Base-by-base conservation (phyloP, 139 green algal species). In the Protoeuglena noctilucae region DNA sequence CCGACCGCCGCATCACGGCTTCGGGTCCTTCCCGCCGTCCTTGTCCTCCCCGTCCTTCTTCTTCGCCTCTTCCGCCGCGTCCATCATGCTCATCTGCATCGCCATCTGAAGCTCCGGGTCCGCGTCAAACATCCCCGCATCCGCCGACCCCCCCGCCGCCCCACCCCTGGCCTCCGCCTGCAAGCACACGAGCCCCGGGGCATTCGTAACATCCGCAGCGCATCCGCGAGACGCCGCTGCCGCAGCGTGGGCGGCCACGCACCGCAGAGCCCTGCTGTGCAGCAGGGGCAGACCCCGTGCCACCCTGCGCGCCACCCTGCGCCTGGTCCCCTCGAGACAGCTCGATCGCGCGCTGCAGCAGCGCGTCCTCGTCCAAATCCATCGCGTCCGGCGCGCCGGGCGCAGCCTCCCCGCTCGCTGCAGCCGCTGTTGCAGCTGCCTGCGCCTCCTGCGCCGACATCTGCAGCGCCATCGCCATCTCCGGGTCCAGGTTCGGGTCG, bases 401-500 rank as follows among this genome's bases (percentile, higher is more conserved):
- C 0, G n/a, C 22, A 21, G 54, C 65, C 5, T 41, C 48, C 26
- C 56, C 58, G 3, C 51, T 56, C 3, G 70, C 59, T 1, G 39
- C 65, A 28, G 68, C 67, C 3, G 47, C 56, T 39, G 25, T 53
- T 40, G 28, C 40, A 34, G 28, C 25, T 19, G 39, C 3, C 25
- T n/a, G 74, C 73, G 98, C 91, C 75, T 98, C 91, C 63, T 98
- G 88, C 58, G 97, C 74, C 1, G 89, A 97, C 26, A 98, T 87
- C 2, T 82, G 78, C 55, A 84, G 64, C 40, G 16, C 14, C 4
- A 94, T 58, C 28, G 84, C 84, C 40, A 99, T 84, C 66, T 98
- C 92, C 2, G 92, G 91, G 64, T 99, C 92, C 56, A 98, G 65
- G 64, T 83, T 96, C 22, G 89, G 86, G 72, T 99, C 89, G 24